phyloP scores from a whole-genome alignment of 805 yeast genomes.

The Candida ortonii region DNA sequence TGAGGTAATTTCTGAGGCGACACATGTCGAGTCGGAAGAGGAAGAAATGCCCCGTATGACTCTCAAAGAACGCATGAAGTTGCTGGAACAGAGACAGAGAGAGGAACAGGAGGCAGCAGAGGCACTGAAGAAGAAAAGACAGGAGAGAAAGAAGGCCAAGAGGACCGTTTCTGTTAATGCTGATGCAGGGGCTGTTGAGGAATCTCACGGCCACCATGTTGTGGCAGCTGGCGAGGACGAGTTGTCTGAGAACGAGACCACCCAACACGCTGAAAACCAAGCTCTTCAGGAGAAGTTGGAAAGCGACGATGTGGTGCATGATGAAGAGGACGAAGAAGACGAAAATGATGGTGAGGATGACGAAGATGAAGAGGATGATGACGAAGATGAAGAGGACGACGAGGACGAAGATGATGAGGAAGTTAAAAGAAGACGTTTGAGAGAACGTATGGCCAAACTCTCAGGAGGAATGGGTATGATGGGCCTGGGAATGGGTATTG shows the following conservation, averaged over 20 bases:
- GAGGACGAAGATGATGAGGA: conserved; percentile 75
- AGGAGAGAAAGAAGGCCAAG: conserved; percentile 41
- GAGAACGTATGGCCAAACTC: conserved; percentile 94
- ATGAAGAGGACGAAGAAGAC: conserved; percentile 29
- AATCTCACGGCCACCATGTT: not conserved
- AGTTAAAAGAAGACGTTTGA: conserved; percentile 66
- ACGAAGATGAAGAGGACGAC: conserved; percentile 48
- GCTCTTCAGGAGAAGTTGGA: conserved; percentile 23
- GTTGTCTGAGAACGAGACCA: conserved; percentile 5
- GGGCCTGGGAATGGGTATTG: conserved; percentile 57
- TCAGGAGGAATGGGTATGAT: conserved; percentile 83
- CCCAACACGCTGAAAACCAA: conserved; percentile 12
- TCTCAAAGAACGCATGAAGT: conserved; percentile 80
- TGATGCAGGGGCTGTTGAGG: too few relatives aligned
- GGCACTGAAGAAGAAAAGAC: conserved; percentile 52
- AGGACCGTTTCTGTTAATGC: too few relatives aligned
- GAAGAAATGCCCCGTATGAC: conserved; percentile 73
- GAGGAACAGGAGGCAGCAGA: conserved; percentile 71
- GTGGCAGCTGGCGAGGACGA: conserved; percentile 1
- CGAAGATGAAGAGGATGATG: conserved; percentile 44
- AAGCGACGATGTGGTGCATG: conserved; percentile 23
- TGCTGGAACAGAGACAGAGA: conserved; percentile 76
- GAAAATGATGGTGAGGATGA: conserved; percentile 33
- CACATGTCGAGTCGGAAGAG: conserved; percentile 36
- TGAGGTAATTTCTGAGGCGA: conserved; percentile 24